These are phyloP conservation scores for Aspergillus mulundensis DNA, from an alignment of 495 filamentous ascomycete genomes.

Conservation along the genomic window DNA sequence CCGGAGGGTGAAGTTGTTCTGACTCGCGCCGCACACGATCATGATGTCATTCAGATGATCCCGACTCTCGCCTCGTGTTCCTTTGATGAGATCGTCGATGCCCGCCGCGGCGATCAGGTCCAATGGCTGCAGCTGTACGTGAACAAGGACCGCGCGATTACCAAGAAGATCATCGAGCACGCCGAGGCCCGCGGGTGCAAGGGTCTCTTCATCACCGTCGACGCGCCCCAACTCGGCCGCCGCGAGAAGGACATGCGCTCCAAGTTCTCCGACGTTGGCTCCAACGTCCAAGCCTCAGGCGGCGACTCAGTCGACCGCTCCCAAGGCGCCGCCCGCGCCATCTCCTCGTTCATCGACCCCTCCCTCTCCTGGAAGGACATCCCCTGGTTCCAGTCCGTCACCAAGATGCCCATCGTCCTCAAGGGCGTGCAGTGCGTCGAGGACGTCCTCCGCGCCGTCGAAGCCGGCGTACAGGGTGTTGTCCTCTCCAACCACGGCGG, in stretches of 20 bases:
- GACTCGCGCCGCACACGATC: slow-evolving; percentile 74
- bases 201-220: slow-evolving; percentile 96
- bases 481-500: slow-evolving; percentile 97
- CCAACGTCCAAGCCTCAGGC: slow-evolving; percentile 66
- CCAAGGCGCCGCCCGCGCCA: slow-evolving; percentile 88
- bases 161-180: slow-evolving; percentile 82
- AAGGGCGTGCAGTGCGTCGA: slow-evolving; percentile 97
- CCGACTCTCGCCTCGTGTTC: slow-evolving; percentile 96
- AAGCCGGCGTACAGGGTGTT: slow-evolving; percentile 81
- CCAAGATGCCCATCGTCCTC: slow-evolving; percentile 92
- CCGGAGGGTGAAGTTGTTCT: slow-evolving; percentile 89
- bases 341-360: slow-evolving; percentile 95
- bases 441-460: slow-evolving; percentile 82
- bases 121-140: slow-evolving; percentile 99
- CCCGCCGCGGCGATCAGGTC: slow-evolving; percentile 70
- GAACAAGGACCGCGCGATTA: slow-evolving; percentile 92
- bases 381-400: slow-evolving; percentile 88
- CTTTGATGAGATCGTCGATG: slow-evolving; percentile 95
- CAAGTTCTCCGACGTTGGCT: slow-evolving; percentile 85
- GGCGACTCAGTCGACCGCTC: slow-evolving; percentile 70
- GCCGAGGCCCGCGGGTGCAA: slow-evolving; percentile 92
- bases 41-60: slow-evolving; percentile 94
- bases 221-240: slow-evolving; percentile 91
- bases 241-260: slow-evolving; percentile 93
- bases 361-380: slow-evolving; percentile 87